Conservation (phyloP, 2,329 filamentous ascomycete genomes). For the Trichophyton verrucosum region DNA sequence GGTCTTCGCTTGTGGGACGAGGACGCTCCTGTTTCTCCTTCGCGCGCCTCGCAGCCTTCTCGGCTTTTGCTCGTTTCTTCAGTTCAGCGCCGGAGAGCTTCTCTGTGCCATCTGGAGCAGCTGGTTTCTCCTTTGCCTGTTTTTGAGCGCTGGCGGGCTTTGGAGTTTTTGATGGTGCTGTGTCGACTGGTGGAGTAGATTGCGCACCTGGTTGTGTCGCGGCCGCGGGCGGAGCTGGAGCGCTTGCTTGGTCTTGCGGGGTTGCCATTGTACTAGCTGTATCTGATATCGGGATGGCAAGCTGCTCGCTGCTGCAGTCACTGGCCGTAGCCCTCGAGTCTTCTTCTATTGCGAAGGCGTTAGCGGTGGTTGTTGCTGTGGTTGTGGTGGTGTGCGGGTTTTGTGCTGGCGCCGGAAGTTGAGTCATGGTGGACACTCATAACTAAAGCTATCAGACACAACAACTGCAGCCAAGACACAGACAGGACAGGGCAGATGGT, state of each 20-base stretch:
- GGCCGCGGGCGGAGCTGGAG: neutral
- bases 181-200: neutral
- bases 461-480: neutral
- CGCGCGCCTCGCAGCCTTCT: constrained; percentile 76
- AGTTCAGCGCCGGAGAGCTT: constrained; percentile 51
- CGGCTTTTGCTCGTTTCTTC: constrained; percentile 80
- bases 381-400: neutral
- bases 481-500: neutral
- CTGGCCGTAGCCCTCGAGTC: neutral
- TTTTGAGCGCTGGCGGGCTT: neutral
- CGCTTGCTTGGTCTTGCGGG: neutral
- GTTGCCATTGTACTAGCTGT: neutral
- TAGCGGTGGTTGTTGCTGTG: neutral
- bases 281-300: neutral
- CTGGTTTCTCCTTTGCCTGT: constrained; percentile 5
- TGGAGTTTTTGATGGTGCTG: neutral
- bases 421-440: neutral
- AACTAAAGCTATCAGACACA: neutral
- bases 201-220: neutral
- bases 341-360: too few relatives aligned
- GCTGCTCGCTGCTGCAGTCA: neutral
- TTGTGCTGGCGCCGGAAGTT: neutral
- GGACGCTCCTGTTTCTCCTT: constrained; percentile 47
- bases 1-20: constrained; percentile 21
- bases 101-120: constrained; percentile 16